These are phyloP conservation scores for Hericium rajendrae DNA, from an alignment of 768 basidiomycete species.

Conservation along the genomic window DNA sequence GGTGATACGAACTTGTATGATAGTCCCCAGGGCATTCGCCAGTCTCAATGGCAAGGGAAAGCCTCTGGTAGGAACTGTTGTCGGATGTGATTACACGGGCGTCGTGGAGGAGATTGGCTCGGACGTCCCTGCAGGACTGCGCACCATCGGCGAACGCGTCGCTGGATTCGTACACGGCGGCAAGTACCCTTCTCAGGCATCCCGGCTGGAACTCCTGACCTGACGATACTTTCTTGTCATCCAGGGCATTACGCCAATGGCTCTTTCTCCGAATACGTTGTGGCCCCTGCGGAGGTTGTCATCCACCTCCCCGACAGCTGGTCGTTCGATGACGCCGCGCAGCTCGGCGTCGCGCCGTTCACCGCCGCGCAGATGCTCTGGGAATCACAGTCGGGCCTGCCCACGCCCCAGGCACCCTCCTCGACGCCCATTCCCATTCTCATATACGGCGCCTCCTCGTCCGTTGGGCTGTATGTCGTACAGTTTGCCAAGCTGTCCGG, in stretches of 20 bases:
- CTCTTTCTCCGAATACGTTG: constrained; percentile 5
- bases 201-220: too few relatives aligned
- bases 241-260: background rate
- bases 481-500: constrained; percentile 23
- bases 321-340: constrained; percentile 11
- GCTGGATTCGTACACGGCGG: constrained; percentile 1
- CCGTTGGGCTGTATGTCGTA: constrained; percentile 26
- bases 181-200: background rate
- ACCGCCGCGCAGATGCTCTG: constrained; percentile 10
- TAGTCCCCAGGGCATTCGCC: too few relatives aligned
- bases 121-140: constrained; percentile 3
- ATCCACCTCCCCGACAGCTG: constrained; percentile 5
- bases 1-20: too few relatives aligned
- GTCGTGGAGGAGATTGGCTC: constrained; percentile 8
- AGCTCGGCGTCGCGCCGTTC: constrained; percentile 6
- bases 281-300: constrained; percentile 1
- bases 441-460: constrained; percentile 17
- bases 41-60: too few relatives aligned
- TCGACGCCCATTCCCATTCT: background rate
- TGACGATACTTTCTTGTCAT: background rate
- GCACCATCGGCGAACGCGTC: constrained; percentile 10
- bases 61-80: too few relatives aligned
- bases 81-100: constrained; percentile 10
- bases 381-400: constrained; percentile 1
- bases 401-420: constrained; percentile 2